Conservation (phyloP, 176 grass and related monocot genomes). For the Bolboschoenus planiculmis region DNA sequence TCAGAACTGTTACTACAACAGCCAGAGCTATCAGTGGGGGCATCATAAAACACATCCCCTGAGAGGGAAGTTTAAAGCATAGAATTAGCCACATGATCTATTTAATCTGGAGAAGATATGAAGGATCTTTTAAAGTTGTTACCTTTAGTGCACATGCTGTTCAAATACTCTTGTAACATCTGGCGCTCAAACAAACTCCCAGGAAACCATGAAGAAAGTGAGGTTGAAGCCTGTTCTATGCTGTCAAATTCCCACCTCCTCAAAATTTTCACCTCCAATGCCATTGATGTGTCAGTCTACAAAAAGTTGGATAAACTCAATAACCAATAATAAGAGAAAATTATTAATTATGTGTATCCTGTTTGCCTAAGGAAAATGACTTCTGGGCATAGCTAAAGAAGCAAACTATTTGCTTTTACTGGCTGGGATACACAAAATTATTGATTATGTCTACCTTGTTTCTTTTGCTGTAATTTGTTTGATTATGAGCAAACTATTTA, state of each 20-base stretch:
- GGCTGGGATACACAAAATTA: too few relatives aligned
- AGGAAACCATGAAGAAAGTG: slow-evolving; percentile 57
- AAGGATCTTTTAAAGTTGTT: slow-evolving; percentile 9
- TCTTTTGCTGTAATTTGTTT: neutral
- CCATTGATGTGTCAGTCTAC: slow-evolving; percentile 91
- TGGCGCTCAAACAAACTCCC: slow-evolving; percentile 42
- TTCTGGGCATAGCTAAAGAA: too few relatives aligned
- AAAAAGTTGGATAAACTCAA: slow-evolving; percentile 16
- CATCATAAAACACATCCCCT: slow-evolving; percentile 85
- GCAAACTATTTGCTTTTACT: too few relatives aligned
- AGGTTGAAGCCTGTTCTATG: slow-evolving; percentile 67
- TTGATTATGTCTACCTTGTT: neutral
- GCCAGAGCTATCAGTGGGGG: slow-evolving; percentile 36
- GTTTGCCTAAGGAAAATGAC: neutral
- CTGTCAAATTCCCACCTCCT: slow-evolving; percentile 97
- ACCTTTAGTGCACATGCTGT: slow-evolving; percentile 59
- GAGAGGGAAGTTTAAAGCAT: slow-evolving; percentile 19
- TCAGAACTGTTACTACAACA: slow-evolving; percentile 27
- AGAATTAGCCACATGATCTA: slow-evolving; percentile 23
- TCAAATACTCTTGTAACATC: slow-evolving; percentile 58
- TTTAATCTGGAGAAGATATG: slow-evolving; percentile 19
- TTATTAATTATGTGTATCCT: neutral
- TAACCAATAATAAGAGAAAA: neutral
- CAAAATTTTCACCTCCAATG: slow-evolving; percentile 73
- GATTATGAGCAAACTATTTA: neutral